Evolutionary conservation across 2,329 filamentous ascomycete genomes (phyloP).

Genomic region (Penicillium janthinellum): DNA sequence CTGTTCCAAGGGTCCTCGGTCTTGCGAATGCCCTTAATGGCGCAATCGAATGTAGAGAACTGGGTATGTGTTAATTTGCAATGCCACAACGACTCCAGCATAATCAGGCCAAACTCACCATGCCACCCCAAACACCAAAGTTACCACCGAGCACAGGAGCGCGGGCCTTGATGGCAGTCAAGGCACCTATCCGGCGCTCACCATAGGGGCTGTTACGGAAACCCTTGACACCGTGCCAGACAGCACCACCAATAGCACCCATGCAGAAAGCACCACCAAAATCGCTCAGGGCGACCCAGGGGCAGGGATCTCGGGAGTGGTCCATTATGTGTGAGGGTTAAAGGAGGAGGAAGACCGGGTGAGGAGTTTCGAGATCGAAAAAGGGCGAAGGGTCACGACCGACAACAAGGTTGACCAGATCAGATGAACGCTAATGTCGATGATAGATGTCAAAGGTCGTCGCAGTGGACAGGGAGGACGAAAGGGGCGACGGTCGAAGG

Average conservation of each 20-base stretch:
- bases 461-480: not conserved
- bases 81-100: not conserved
- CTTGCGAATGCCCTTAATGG: conserved; percentile 88
- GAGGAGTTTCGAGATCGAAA: not conserved
- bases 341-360: not conserved
- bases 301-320: conserved; percentile 95
- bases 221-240: conserved; percentile 97
- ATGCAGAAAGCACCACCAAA: conserved; percentile 97
- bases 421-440: conserved; percentile 3
- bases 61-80: not conserved
- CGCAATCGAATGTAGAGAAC: conserved; percentile 79
- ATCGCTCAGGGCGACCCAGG: conserved; percentile 94
- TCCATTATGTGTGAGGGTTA: conserved; percentile 62
- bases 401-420: conserved; percentile 1
- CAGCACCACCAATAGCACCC: conserved; percentile 80
- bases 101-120: conserved; percentile 64
- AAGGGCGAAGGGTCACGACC: not conserved
- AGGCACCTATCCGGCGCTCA: conserved; percentile 90
- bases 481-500: not conserved
- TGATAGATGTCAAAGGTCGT: not conserved
- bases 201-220: conserved; percentile 88
- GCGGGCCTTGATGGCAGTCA: conserved; percentile 96
- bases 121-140: conserved; percentile 95
- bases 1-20: conserved; percentile 99
- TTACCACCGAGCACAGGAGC: conserved; percentile 96